These are phyloP conservation scores for Teratosphaeria nubilosa DNA, from an alignment of 2,329 filamentous ascomycete genomes.

Conservation along the genomic window DNA sequence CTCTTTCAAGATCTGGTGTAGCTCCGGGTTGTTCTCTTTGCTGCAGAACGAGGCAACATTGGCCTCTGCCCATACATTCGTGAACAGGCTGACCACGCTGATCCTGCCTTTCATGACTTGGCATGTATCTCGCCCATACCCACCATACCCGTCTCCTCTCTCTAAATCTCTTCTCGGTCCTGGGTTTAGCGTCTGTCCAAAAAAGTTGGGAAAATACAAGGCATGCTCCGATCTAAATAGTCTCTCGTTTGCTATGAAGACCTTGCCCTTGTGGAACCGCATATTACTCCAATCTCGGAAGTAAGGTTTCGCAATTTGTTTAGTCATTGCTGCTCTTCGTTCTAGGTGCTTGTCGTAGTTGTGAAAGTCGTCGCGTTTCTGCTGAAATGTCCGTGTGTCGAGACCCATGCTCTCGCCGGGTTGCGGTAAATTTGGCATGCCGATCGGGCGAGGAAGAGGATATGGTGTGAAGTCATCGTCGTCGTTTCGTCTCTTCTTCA, in stretches of 20 bases:
- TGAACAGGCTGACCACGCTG: constrained; percentile 60
- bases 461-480: constrained; percentile 40
- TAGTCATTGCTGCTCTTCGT: constrained; percentile 63
- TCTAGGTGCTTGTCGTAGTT: constrained; percentile 76
- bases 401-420: constrained; percentile 74
- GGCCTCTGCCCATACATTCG: constrained; percentile 71
- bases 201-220: constrained; percentile 88
- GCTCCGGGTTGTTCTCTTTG: constrained; percentile 57
- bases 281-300: constrained; percentile 93
- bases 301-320: constrained; percentile 74
- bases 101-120: constrained; percentile 61
- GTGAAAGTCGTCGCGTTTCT: constrained; percentile 70
- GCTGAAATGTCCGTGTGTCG: constrained; percentile 54
- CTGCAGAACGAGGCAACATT: constrained; percentile 60
- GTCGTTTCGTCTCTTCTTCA: constrained; percentile 17
- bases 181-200: constrained; percentile 63
- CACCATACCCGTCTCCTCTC: constrained; percentile 31
- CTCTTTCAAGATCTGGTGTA: constrained; percentile 51
- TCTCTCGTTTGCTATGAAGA: constrained; percentile 75
- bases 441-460: constrained; percentile 63
- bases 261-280: constrained; percentile 73
- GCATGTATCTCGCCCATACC: constrained; percentile 56
- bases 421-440: constrained; percentile 62
- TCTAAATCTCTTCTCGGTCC: constrained; percentile 14
- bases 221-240: constrained; percentile 74